Evolutionary conservation across 208 protist genomes (phyloP), one percentile per base, ranked within the genome.

Genomic region (Zelonia costaricensis): DNA sequence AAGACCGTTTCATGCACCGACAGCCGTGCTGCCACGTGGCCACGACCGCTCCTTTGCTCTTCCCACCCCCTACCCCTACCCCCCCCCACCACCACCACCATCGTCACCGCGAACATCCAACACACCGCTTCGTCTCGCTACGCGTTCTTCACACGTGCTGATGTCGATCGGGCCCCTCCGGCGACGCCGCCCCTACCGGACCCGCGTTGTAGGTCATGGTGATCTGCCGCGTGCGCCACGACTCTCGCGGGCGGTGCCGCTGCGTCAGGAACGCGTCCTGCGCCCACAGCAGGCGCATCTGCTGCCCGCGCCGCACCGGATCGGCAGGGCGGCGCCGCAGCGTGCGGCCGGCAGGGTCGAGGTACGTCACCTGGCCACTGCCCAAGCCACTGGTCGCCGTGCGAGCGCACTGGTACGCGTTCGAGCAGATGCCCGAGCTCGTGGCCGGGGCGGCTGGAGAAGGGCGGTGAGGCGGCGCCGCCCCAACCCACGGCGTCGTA

Each of bases 271-370:
- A 94, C 10, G 44, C 55, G 44, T 94, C 88, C 13, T 69, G 62
- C n/a, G 58, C 56, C 85, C 88, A 94, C 22, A 91, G 45, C 31
- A 76, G 54, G 2, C 88, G 82, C 84, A 94, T 91, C 46, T 90
- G 78, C 68, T 84, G 64, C 3, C 85, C 84, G 12, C 88, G 84
- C 45, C 55, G 63, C 44, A 94, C 84, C 13, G 82, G 82, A 62
- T 94, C 88, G 0, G 84, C 67, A 42, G 72, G 67, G 16, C 56
- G 61, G 18, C 69, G 68, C 6, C 33, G 63, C 56, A 90, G 66
- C 45, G 88, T 88, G 55, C 80, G 82, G 10, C 88, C 84, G 28
- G 74, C 59, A 9, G 83, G 70, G 46, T 80, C 69, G 33, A 93
- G 65, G 67, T 85, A 74, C 25, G 61, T 25, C 27, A 89, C 64